Base-by-base conservation (phyloP, 1,284 basidiomycete species). In the Fistulinella cinereoalba region DNA sequence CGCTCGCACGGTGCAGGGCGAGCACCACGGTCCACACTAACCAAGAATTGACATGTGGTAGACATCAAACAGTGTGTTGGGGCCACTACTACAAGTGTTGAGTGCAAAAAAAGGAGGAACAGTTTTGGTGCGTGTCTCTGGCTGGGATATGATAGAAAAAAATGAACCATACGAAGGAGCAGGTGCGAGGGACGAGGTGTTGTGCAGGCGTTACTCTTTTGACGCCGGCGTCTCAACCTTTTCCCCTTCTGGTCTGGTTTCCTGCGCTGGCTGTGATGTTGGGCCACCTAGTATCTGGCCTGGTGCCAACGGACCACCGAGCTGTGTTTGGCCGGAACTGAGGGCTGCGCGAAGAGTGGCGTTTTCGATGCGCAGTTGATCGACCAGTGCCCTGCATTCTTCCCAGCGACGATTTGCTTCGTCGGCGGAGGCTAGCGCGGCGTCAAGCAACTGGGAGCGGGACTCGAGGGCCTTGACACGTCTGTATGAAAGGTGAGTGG, bases 381-480 rank as follows among this genome's bases (percentile, higher is more conserved):
- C 88, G 27, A 89, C 85, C 46, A 90, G 75, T 7, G 81, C 80
- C 22, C 88, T 81, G 56, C 88, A 90, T 56, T 91, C 88, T 58
- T 91, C 88, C 87, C 87, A 89, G 21, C 88, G 80, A 11, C 88
- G 75, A 60, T 89, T 90, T 10, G 88, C 88, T 62, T 89, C 88
- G 62, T 91, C 88, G 10, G 88, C 88, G 3, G 83, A 86, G 5
- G 85, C 83, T 8, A 91, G 77, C 0, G 88, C 88, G 11, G 87
- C 81, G 57, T 91, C 88, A 37, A 91, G 77, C 24, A 91, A 74
- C 57, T 86, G 83, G 0, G 88, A 89, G 31, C 88, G 83, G 39
- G 83, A 84, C 61, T 91, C 88, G 51, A 91, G 80, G 1, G 83
- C 80, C 64, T 90, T 90, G 55, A 91, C 87, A 57, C 89, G 88